Evolutionary conservation across 179 eudicot species (phyloP).

Genomic region (Spinacia oleracea): DNA sequence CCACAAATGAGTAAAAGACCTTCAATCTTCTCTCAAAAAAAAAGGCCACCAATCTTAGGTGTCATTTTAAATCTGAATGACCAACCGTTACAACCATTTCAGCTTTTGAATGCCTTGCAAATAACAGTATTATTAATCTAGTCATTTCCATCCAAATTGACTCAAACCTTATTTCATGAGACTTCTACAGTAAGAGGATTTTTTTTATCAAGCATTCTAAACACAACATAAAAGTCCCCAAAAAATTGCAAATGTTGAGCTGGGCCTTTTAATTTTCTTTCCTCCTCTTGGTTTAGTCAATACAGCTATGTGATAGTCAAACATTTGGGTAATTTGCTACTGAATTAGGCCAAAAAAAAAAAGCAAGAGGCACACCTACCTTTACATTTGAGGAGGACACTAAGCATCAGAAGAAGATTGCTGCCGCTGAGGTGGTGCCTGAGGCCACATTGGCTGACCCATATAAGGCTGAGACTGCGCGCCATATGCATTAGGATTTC

Average conservation of each 20-base stretch:
- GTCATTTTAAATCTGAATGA: neutral
- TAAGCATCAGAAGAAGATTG: constrained; percentile 51
- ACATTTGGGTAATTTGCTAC: neutral
- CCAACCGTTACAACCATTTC: neutral
- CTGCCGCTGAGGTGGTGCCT: constrained; percentile 40
- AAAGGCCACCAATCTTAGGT: neutral
- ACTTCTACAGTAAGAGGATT: neutral
- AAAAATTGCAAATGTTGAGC: neutral
- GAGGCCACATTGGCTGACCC: constrained; percentile 53
- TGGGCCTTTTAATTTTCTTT: neutral
- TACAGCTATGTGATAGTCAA: constrained; percentile 1
- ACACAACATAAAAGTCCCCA: neutral
- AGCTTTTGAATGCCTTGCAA: neutral
- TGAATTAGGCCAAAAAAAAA: neutral
- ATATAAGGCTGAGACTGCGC: constrained; percentile 44
- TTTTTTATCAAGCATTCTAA: neutral
- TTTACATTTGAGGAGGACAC: constrained; percentile 22
- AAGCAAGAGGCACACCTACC: constrained; percentile 29
- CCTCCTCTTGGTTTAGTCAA: neutral
- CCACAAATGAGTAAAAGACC: neutral
- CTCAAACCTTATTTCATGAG: neutral
- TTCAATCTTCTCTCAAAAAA: no score
- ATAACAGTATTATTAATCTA: neutral
- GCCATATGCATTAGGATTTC: constrained; percentile 41
- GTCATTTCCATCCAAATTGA: neutral